Evolutionary conservation across 495 filamentous ascomycete species (phyloP), one percentile per base, ranked within the genome.

Genomic region (Bacidia rubella): DNA sequence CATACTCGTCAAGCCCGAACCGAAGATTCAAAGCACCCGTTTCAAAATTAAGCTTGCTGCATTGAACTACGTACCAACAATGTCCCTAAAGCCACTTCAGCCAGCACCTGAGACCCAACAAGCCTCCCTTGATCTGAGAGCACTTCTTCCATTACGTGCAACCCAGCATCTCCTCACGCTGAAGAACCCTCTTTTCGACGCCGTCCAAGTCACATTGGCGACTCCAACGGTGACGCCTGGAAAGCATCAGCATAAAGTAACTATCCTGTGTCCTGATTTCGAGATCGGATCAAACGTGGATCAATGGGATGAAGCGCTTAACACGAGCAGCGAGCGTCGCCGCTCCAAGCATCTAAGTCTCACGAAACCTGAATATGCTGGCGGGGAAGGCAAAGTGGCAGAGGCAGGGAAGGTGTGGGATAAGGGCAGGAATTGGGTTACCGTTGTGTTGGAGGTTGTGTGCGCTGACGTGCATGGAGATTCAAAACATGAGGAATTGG

Each of bases 381-480:
- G 57, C 21, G 59, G 68, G 22, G 66, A 59, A 39, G 76, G 78
- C 54, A 76, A 76, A 51, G 79, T 82, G 43, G 81, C 87, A 1
- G 87, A 95, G 63, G 87, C 85, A 3, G 92, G 92, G 15, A 96
- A 96, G 66, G 81, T 98, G 23, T 98, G 87, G 87, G 87, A 96
- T 54, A 77, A 82, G 54, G 90, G 90, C 0, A 73, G 90, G n/a
- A 98, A 96, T 63, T 95, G 88, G 87, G 90, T 88, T 1, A 86
- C 77, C 44, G 83, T 98, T 5, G 85, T 96, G 5, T 70, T 98
- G 15, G 92, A 98, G 65, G 83, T 98, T 11, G 76, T 95, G 4
- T 87, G 89, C 3, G 84, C 85, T 0, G 57, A 57, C 44, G 52
- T 55, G n/a, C 54, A 62, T 35, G 63, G 63, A 20, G 57, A 65